Evolutionary conservation across 1,284 basidiomycete genomes (phyloP).

Genomic region (Sphagnurus paluster): DNA sequence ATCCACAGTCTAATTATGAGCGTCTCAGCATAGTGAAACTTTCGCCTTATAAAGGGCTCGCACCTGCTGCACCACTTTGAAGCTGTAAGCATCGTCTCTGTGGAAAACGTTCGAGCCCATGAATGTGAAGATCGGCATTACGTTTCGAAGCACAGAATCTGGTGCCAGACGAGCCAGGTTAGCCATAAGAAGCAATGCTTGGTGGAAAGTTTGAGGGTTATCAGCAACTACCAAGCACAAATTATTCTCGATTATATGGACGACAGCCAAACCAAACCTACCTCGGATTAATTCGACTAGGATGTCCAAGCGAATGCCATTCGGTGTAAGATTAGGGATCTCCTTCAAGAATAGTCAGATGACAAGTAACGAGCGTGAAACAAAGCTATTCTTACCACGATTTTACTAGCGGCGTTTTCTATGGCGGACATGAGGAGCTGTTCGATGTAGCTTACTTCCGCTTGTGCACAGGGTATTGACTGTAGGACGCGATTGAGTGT

Average conservation of each 20-base stretch:
- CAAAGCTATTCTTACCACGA: slow-evolving; percentile 45
- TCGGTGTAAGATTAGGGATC: slow-evolving; percentile 46
- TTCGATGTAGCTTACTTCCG: slow-evolving; percentile 80
- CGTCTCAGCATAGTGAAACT: neutral
- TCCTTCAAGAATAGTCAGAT: slow-evolving; percentile 31
- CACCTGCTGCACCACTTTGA: slow-evolving; percentile 92
- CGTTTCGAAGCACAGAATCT: slow-evolving; percentile 89
- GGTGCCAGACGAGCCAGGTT: slow-evolving; percentile 84
- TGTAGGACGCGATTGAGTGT: slow-evolving; percentile 71
- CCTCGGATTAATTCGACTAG: slow-evolving; percentile 86
- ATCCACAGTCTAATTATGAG: slow-evolving; percentile 71
- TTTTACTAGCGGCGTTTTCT: slow-evolving; percentile 65
- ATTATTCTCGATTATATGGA: neutral
- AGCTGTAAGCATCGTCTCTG: slow-evolving; percentile 94
- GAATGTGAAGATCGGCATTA: slow-evolving; percentile 99
- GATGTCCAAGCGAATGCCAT: slow-evolving; percentile 70
- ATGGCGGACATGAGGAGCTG: slow-evolving; percentile 85
- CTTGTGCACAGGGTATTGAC: slow-evolving; percentile 43
- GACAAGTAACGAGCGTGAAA: neutral
- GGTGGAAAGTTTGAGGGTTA: slow-evolving; percentile 94
- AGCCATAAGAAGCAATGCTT: slow-evolving; percentile 89
- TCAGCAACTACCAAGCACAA: slow-evolving; percentile 58
- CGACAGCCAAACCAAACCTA: slow-evolving; percentile 32
- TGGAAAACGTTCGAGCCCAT: slow-evolving; percentile 98
- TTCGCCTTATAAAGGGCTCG: neutral